phyloP scores from a whole-genome alignment of 169 alveolate genomes.

The Plasmodium chabaudi region DNA sequence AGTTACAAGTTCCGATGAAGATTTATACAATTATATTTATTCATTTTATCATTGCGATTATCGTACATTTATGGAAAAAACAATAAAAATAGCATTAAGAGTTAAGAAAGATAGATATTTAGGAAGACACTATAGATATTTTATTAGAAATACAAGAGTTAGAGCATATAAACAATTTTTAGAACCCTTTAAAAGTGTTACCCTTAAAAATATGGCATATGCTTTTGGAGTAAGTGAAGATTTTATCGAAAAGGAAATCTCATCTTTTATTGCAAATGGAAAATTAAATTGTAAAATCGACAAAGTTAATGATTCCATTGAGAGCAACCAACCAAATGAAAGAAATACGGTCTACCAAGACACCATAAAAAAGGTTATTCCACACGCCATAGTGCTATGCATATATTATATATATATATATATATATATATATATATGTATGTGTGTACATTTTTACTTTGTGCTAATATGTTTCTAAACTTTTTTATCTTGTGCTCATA shows the following conservation, averaged over 20 bases:
- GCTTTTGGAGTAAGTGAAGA: slow-evolving; percentile 94
- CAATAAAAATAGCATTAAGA: slow-evolving; percentile 84
- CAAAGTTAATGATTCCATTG: slow-evolving; percentile 95
- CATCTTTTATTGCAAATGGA: slow-evolving; percentile 93
- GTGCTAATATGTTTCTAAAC: too few relatives aligned
- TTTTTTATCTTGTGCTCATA: background rate
- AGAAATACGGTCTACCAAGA: slow-evolving; percentile 89
- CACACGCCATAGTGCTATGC: too few relatives aligned
- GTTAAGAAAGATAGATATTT: slow-evolving; percentile 90
- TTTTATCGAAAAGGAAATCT: slow-evolving; percentile 94
- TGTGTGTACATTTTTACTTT: too few relatives aligned
- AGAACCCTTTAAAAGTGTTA: slow-evolving; percentile 95
- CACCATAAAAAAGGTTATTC: slow-evolving; percentile 87
- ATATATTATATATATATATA: too few relatives aligned
- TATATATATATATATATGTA: too few relatives aligned
- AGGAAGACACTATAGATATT: slow-evolving; percentile 89
- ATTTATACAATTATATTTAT: slow-evolving; percentile 88
- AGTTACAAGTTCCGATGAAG: slow-evolving; percentile 92
- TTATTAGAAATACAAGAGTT: slow-evolving; percentile 94
- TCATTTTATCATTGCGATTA: slow-evolving; percentile 93
- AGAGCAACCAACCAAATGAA: slow-evolving; percentile 92
- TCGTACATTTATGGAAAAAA: slow-evolving; percentile 89
- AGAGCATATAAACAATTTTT: slow-evolving; percentile 95
- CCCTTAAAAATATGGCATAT: slow-evolving; percentile 94
- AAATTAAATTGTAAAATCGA: slow-evolving; percentile 95